Percentiles rank a stretch among this genome's conserved stretches.
Evolutionary conservation across 306 rosid species (phyloP).

Genomic region (Vigna radiata): DNA sequence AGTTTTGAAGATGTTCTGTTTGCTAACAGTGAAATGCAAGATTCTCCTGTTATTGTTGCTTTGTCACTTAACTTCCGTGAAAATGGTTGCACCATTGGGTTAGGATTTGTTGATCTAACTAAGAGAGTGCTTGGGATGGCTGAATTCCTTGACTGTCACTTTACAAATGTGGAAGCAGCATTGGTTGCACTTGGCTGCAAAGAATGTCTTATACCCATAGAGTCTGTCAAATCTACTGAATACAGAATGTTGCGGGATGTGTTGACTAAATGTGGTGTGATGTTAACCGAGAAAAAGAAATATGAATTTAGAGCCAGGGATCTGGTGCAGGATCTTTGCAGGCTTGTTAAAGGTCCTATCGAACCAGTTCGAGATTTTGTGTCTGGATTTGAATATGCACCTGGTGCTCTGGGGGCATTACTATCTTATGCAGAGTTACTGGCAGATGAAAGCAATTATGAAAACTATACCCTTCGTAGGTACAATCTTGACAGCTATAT

Average conservation of each 20-base stretch:
- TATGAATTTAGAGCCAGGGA: conserved; percentile 89
- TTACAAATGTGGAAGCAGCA: conserved; percentile 89
- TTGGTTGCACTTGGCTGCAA: conserved; percentile 96
- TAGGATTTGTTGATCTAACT: conserved; percentile 83
- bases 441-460: conserved; percentile 92
- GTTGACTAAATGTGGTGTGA: conserved; percentile 81
- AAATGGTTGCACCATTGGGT: conserved; percentile 83
- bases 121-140: conserved; percentile 87
- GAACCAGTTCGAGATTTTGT: conserved; percentile 91
- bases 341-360: conserved; percentile 92
- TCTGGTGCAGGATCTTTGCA: conserved; percentile 85
- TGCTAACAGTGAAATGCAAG: conserved; percentile 98
- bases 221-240: conserved; percentile 70
- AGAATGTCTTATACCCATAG: conserved; percentile 85
- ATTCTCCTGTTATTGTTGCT: conserved; percentile 84
- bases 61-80: conserved; percentile 71
- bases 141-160: conserved; percentile 93
- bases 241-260: conserved; percentile 67
- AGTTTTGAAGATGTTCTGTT: conserved; percentile 89
- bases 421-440: conserved; percentile 88
- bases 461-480: conserved; percentile 69
- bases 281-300: conserved; percentile 92
- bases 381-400: conserved; percentile 87
- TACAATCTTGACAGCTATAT: conserved; percentile 84
- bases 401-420: conserved; percentile 88